Evolutionary conservation across 1,284 basidiomycete species (phyloP), one percentile per base, ranked within the genome.

Genomic region (Cryptococcus hybrid): DNA sequence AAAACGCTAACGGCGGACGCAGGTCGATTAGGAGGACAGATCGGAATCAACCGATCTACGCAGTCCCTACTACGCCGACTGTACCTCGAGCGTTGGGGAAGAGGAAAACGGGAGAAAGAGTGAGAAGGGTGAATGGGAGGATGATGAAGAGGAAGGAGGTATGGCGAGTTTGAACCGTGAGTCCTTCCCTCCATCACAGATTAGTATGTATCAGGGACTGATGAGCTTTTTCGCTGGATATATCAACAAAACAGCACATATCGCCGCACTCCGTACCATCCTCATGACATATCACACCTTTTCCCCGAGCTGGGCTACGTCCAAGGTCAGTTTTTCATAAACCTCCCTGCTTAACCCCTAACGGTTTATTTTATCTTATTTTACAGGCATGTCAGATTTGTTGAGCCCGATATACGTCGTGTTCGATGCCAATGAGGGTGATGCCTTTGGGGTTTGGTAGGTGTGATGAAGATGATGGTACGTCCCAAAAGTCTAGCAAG

Each of bases 21-120:
- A 18, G 18, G 94, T 99, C 52, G 96, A 99, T 72, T 98, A 86
- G 95, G 52, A 85, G 96, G 11, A 98, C 96, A n/a, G 96, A 99
- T 75, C 84, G 95, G 13, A 88, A 84, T 13, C 92, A 97, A 62
- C 85, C 90, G 0, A 81, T 96, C 51, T 99, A 96, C 68, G 83
- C 87, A 0, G 82, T 84, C 3, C 81, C 82, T 2, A 58, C 65
- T 1, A 69, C 72, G 13, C 59, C 57, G 9, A 18, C 18, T 18
- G 51, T 5, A 40, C 47, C 18, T 18, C 18, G 18, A 18, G 18
- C 18, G 18, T 18, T 18, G 18, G 18, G 18, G 18, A 18, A 18
- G 18, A 18, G 18, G 18, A 18, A 18, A 18, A 18, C 18, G 18
- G 18, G 18, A 18, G 18, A 18, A 18, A 18, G 18, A 18, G 18